Conservation (phyloP, 2,329 filamentous ascomycete genomes). For the Myriosclerotinia scirpicola region DNA sequence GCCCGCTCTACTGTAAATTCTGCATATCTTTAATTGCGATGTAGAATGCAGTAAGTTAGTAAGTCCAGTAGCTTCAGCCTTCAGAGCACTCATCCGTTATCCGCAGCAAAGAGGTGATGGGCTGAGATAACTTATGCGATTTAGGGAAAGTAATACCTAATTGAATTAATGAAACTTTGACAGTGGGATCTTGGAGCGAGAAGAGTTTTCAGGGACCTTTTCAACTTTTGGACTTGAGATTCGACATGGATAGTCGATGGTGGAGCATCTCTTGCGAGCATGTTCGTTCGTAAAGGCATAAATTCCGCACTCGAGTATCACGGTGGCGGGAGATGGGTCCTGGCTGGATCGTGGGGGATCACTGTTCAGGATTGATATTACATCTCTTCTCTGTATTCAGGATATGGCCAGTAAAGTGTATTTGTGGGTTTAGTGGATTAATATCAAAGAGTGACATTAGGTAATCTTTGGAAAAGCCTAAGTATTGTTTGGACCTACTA, state of each 20-base stretch:
- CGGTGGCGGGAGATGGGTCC: conserved; percentile 1
- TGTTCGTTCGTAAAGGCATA: neutral
- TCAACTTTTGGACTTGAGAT: neutral
- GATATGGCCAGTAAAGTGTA: neutral
- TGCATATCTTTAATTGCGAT: too few species aligned
- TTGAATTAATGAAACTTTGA: neutral
- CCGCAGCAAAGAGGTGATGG: neutral
- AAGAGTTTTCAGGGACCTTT: neutral
- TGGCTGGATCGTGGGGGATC: conserved; percentile 17
- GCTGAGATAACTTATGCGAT: neutral
- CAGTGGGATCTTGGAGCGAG: neutral
- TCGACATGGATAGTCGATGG: neutral
- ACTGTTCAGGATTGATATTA: conserved; percentile 1
- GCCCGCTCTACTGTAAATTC: too few species aligned
- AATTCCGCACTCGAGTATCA: neutral
- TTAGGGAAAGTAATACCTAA: neutral
- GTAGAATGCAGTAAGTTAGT: too few species aligned
- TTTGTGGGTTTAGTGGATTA: neutral
- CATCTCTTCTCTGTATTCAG: neutral
- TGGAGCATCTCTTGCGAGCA: neutral
- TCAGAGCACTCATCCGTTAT: neutral
- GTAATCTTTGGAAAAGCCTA: neutral
- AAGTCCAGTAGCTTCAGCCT: neutral
- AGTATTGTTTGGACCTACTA: neutral
- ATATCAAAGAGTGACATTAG: neutral